Evolutionary conservation across 108 stramenopile genomes (phyloP), one percentile per base, ranked within the genome.

Genomic region (Thalassiosira profunda): DNA sequence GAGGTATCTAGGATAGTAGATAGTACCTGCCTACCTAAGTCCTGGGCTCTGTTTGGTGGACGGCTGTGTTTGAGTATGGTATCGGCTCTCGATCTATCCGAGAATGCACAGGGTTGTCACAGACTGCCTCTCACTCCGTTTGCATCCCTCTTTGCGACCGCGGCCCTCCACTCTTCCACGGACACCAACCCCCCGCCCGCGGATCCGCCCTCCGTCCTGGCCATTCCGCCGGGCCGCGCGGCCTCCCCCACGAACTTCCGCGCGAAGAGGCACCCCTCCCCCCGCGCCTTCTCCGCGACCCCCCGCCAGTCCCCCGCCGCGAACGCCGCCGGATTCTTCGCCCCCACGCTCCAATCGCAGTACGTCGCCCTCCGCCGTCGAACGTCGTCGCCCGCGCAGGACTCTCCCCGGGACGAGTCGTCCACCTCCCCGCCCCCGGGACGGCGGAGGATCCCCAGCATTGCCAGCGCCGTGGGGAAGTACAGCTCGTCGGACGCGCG

Each of bases 401-500:
- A 54, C 41, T 55, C 74, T 12, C 45, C 56, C 15, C 10, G 56
- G 4, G 25, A 56, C 23, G 37, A 51, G 40, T 31, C 56, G 15
- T 65, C 65, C n/a, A 70, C 70, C 34, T 67, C 67, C 9, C 24
- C 14, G 21, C 44, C 71, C 0, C 21, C 6, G 18, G 40, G 65
- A 38, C 73, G 58, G 24, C 53, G 23, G 28, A 89, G 29, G 38
- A 89, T 78, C 4, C 85, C 82, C 46, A 92, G 42, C 14, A 92
- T 63, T 5, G 91, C 83, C 49, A 95, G 52, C 8, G 76, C 74
- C 4, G 89, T 92, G 6, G 94, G 91, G 64, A 95, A 82, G 66
- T 89, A 95, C 81, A 95, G 83, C 76, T 95, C 91, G 76, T 95
- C 94, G 24, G 83, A 88, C 34, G 94, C 94, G 31, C 86, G 85